Conservation (phyloP, 768 basidiomycete species). For the Leccinum fibrillosum region DNA sequence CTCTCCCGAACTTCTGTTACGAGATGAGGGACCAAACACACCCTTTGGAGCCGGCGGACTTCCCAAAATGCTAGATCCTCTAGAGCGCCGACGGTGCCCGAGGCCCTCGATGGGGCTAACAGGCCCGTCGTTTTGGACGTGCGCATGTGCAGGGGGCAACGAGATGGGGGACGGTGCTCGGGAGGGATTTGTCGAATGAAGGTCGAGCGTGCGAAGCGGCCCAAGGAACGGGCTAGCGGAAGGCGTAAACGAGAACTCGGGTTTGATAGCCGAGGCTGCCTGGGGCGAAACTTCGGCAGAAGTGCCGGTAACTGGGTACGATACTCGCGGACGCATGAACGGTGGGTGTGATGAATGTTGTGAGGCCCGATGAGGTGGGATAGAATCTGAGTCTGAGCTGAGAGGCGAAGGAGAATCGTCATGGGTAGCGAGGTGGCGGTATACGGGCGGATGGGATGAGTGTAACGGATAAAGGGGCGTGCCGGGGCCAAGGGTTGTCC, state of each 20-base stretch:
- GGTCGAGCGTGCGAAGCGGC: slow-evolving; percentile 69
- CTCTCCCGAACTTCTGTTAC: slow-evolving; percentile 33
- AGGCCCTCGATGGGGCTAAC: slow-evolving; percentile 36
- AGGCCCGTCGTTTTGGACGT: slow-evolving; percentile 24
- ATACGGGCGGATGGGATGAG: slow-evolving; percentile 30
- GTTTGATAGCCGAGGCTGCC: slow-evolving; percentile 21
- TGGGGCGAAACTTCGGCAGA: slow-evolving; percentile 33
- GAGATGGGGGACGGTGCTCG: slow-evolving; percentile 71
- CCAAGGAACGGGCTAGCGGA: slow-evolving; percentile 80
- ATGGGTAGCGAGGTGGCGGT: slow-evolving; percentile 36
- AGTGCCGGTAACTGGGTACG: slow-evolving; percentile 16
- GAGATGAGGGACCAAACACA: slow-evolving; percentile 22
- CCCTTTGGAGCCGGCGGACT: slow-evolving; percentile 36
- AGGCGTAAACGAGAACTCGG: slow-evolving; percentile 53
- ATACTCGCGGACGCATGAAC: slow-evolving; percentile 26
- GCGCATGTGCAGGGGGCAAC: slow-evolving; percentile 47
- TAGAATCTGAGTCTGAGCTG: slow-evolving; percentile 61
- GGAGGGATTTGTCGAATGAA: slow-evolving; percentile 66
- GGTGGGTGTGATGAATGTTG: slow-evolving; percentile 29
- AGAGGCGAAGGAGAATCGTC: slow-evolving; percentile 70
- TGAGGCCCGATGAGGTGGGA: slow-evolving; percentile 28
- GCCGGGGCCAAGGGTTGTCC: slow-evolving; percentile 20
- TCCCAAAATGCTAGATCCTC: slow-evolving; percentile 33
- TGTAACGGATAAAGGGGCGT: slow-evolving; percentile 40
- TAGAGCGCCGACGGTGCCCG: slow-evolving; percentile 24